Base-by-base conservation (phyloP, 2,329 filamentous ascomycete species). In the Huntiella decipiens region DNA sequence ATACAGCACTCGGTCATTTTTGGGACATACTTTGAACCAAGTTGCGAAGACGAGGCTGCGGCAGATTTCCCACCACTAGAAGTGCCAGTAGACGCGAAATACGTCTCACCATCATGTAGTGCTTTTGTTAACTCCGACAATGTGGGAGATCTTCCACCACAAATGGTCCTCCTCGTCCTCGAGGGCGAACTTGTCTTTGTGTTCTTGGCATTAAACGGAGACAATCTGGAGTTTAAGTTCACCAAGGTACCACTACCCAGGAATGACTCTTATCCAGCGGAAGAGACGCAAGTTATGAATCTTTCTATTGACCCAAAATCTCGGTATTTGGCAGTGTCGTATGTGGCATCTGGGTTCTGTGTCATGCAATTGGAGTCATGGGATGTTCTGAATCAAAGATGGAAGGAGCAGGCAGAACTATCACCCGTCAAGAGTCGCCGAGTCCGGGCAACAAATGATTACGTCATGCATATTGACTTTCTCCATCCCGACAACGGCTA, bases 381-480 rank as follows among this genome's bases (percentile, higher is more conserved):
- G 12, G 28, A 43, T 13, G 16, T 19, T 16, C 12, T 43, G 12
- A 34, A 43, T 33, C 74, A 79, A 52, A 59, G 73, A 0, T 66
- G 76, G 53, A 59, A 54, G 43, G 62, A 53, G 53, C 56, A 57
- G 31, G 59, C 63, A n/a, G 55, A 62, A 51, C 59, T 82, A 48
- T 59, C 66, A 7, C 81, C 80, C 1, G 70, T 93, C 47, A 67
- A 67, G 50, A 60, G 58, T 0, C 58, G 54, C 35, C 56, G 61
- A 13, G 55, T 65, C 13, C 65, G 68, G 7, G 52, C 59, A 7
- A 65, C 85, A 5, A 71, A 77, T 5, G 86, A 83, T 1, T 67
- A 78, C n/a, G 83, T 96, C 46, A 68, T 88, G 54, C 82, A 84
- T 53, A 78, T 95, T 67, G 81, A 86, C 16, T 98, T 96, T 52